Base-by-base conservation (phyloP, 768 basidiomycete genomes). In the Xerocomellus chrysenteron region DNA sequence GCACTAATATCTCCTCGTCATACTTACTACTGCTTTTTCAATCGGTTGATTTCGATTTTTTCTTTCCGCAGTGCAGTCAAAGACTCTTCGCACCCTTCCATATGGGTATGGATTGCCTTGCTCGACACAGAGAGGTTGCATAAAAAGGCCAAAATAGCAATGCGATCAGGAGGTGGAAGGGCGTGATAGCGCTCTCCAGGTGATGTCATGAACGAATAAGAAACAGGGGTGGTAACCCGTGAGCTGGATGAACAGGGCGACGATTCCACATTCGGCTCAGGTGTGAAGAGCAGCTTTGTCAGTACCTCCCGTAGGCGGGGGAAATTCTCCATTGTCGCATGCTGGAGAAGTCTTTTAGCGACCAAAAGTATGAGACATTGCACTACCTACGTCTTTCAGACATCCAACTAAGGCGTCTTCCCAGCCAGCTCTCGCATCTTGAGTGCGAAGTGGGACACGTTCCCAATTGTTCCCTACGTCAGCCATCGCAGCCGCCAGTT, bases 11-110 rank as follows among this genome's bases (percentile, higher is more conserved):
- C 47, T 46, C 19, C 47, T 28, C 17, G 42, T 52, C 51, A 19
- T 10, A 82, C 94, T 76, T 71, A 96, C 95, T 86, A 81, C 68
- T 88, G 86, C 72, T 92, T 95, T 75, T 89, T 89, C 65, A 87
- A 78, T 56, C 95, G 82, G 74, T 97, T 97, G 58, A 94, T 85
- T 59, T 98, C 97, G 33, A 95, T 94, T 72, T 95, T 91, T 72
- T 96, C 92, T 74, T 98, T 99, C 60, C 97, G 76, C 35, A 97
- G 77, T 28, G 94, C 92, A 10, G 97, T 98, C 59, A 99, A 72
- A 60, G 90, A 87, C 63, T 90, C 83, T 66, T 95, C 94, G 65
- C 91, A 92, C 44, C 84, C 82, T 65, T 99, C 97, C 84, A 98
- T 90, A 65, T 92, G 90, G 6, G 81, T 73, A 67, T 94, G 90